Evolutionary conservation across 2,329 filamentous ascomycete species (phyloP), one percentile per base, ranked within the genome.

Genomic region (Neopestalotiopsis sp.): DNA sequence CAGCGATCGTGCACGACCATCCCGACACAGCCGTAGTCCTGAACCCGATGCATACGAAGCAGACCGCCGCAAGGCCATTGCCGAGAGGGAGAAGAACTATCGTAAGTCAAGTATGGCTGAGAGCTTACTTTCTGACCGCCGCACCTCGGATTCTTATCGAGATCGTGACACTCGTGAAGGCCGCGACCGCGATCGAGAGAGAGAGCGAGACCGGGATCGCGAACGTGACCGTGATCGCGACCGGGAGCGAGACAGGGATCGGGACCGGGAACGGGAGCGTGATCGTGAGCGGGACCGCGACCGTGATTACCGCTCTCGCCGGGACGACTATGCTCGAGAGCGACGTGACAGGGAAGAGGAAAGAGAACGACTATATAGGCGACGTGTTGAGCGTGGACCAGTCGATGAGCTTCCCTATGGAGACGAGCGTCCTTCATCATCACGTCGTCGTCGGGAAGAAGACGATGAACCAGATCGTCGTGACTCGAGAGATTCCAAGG

Each of bases 41-140:
- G 96, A 98, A 80, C 89, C 90, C 69, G 95, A 99, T 82, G 90
- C 94, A 24, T 99, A 99, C 80, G 96, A 98, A 81, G 96, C 95
- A 70, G 96, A 99, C 79, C 91, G 96, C 73, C 92, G 94, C 76
- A 96, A 95, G 80, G 95, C 95, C 58, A 95, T 96, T 77, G 94
- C 95, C 69, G 95, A 97, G 78, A 92, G 97, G 62, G 97, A 98
- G 82, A 92, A 95, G 73, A 95, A 97, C 75, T 97, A 97, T 82
- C 91, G 94, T 79, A 97, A 96, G 82, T 86, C 89, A 59, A 90
- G 88, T 78, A 90, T 90, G 82, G 92, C 91, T 72, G 89, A 91
- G 75, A 88, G 84, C 73, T 81, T 90, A 24, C 79, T 91, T 67
- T 86, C 86, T 66, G 87, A 89, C 71, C 86, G 85, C 71, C 84